A percentile compares a stretch with the other conserved stretches of the same genome.
Evolutionary conservation across 73 alveolate genomes (phyloP).

Genomic region (Paramecium sexaurelia): DNA sequence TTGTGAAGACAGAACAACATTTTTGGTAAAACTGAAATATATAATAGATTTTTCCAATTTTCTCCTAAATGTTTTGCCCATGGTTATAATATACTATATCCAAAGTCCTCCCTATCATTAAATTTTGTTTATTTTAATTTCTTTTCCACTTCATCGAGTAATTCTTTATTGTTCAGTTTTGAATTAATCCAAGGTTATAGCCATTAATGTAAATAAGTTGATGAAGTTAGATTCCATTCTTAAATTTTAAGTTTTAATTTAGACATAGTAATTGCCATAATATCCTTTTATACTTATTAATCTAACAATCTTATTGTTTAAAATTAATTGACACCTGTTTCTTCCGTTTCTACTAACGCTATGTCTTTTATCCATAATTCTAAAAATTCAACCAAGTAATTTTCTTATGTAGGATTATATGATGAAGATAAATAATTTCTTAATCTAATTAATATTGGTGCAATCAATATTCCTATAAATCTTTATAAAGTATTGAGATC

Average conservation of each 20-base stretch:
- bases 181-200: not conserved
- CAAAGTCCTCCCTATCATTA: not conserved
- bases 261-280: not conserved
- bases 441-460: not conserved
- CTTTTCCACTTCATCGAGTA: not conserved
- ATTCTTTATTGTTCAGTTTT: not conserved
- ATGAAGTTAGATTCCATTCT: not conserved
- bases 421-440: not conserved
- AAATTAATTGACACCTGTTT: not conserved
- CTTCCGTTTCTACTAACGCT: not conserved
- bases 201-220: not conserved
- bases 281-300: constrained; percentile 16
- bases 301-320: not conserved
- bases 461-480: not conserved
- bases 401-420: not conserved
- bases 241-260: not conserved
- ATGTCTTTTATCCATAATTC: not conserved
- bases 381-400: not conserved
- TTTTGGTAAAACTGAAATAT: not conserved
- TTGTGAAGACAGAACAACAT: not conserved
- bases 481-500: not conserved
- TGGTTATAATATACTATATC: not conserved
- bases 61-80: not conserved
- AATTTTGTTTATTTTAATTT: not conserved
- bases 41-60: not conserved